phyloP scores from a whole-genome alignment of 2,329 filamentous ascomycete species.

The Botrytis deweyae region DNA sequence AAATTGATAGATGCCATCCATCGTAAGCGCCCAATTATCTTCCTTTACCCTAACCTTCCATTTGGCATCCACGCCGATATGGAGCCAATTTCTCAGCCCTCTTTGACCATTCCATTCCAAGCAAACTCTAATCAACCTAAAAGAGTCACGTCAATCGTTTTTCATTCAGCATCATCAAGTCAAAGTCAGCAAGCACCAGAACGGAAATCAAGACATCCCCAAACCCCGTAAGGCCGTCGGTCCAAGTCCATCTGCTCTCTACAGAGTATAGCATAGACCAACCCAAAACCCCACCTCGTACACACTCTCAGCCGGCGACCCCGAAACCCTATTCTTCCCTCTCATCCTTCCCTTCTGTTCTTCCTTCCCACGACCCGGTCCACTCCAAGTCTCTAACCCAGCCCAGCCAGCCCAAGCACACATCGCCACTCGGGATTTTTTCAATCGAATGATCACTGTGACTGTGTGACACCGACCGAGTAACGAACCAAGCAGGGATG shows the following conservation, averaged over 20 bases:
- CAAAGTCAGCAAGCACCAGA: not conserved
- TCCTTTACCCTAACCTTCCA: not conserved
- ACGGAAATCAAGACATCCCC: not conserved
- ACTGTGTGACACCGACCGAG: not conserved
- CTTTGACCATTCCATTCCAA: not conserved
- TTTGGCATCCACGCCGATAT: not conserved
- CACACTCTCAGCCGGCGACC: not conserved
- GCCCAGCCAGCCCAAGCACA: not conserved
- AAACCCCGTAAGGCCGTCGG: not conserved
- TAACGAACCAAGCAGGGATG: not conserved
- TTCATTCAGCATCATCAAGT: not conserved
- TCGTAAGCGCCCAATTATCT: not conserved
- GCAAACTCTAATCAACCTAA: not conserved
- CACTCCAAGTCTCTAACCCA: not conserved
- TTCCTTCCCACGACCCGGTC: not conserved
- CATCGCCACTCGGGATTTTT: not conserved
- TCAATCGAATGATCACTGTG: not conserved
- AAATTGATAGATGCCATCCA: not conserved
- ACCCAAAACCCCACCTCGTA: not conserved
- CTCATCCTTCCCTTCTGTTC: not conserved
- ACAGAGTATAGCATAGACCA: not conserved
- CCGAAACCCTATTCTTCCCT: not conserved
- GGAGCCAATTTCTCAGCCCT: not conserved
- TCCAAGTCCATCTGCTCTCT: not conserved
- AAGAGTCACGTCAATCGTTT: not conserved